Evolutionary conservation across 305 asterid species (phyloP), one percentile per base, ranked within the genome.

Genomic region (Euphrasia arctica): DNA sequence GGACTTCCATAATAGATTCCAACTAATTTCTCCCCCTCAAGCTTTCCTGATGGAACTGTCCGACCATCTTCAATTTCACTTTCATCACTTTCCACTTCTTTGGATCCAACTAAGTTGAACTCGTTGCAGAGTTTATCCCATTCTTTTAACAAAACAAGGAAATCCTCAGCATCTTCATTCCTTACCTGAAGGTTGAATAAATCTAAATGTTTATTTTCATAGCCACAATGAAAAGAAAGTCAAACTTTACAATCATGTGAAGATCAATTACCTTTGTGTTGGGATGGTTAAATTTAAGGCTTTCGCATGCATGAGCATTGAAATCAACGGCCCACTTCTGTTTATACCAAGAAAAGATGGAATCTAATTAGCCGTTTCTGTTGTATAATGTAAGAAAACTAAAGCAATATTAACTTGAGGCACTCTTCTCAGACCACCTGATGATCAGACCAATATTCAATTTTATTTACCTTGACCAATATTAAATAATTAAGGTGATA

Each of bases 311-410:
- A 58, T 34, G 7, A 1, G 4, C 1, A n/a, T 58, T 58, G 12
- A 12, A 31, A 13, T 58, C 62, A 36, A 58, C 47, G 13, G 62
- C 62, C 62, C 62, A 58, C n/a, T 31, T 58, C 62, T 58, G 47
- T 14, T 54, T 22, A 31, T 2, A 55, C 14, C 41, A 11, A 27
- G 39, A 31, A 58, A 58, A 36, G 1, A 36, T 5, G 9, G 42
- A 32, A 32, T 32, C 5, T 31, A 18, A 18, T 31, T 32, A 32
- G 4, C 39, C 4, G 5, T 5, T 4, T 32, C 6, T 32, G 39
- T 32, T 32, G 4, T 18, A 18, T 3, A 5, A 32, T 32, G 39
- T 32, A 2, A 32, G 39, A 32, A 32, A 32, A 32, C 4, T 5
- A 3, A 32, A 32, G 5, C 4, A 32, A 32, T 3, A 32, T 32